A percentile compares a stretch with the other conserved stretches of the same genome.
phyloP scores from a whole-genome alignment of 495 filamentous ascomycete species.

The Penicillium psychrofluorescens region DNA sequence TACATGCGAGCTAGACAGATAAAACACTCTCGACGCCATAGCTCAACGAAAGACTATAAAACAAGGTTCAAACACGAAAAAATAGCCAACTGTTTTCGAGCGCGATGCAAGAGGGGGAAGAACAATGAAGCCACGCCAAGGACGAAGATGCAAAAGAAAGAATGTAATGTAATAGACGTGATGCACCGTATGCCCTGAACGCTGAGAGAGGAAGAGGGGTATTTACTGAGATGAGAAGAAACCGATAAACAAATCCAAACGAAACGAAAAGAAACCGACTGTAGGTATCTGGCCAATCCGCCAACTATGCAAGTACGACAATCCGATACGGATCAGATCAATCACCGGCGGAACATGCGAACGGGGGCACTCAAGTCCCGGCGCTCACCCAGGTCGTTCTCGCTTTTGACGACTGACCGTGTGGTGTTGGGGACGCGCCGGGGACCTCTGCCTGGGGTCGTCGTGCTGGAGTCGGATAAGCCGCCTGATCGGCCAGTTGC shows the following conservation, averaged over 20 bases:
- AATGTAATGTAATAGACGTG: slow-evolving; percentile 11
- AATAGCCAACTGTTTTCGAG: neutral
- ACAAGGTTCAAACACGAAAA: neutral
- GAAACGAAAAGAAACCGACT: slow-evolving; percentile 4
- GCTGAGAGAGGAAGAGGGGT: slow-evolving; percentile 1
- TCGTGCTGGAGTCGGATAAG: slow-evolving; percentile 16
- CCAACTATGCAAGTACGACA: too few species aligned
- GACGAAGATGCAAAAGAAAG: slow-evolving; percentile 6
- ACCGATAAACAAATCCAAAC: slow-evolving; percentile 9
- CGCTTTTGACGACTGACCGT: slow-evolving; percentile 18
- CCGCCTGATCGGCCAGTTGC: slow-evolving; percentile 19
- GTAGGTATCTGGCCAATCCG: too few species aligned
- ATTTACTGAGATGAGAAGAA: slow-evolving; percentile 16
- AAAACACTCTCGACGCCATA: slow-evolving; percentile 5
- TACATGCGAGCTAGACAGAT: neutral
- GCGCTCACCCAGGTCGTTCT: slow-evolving; percentile 23
- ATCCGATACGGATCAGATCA: neutral
- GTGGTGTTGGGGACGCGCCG: slow-evolving; percentile 31
- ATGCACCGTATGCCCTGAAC: too few species aligned
- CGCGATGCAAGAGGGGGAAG: slow-evolving; percentile 7
- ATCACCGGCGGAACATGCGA: slow-evolving; percentile 28
- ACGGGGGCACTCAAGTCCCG: slow-evolving; percentile 36
- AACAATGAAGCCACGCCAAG: neutral
- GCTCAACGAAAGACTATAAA: neutral
- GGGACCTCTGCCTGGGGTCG: slow-evolving; percentile 16